Evolutionary conservation across 129 eudicot genomes (phyloP), one percentile per base, ranked within the genome.

Genomic region (Logfia minima): DNA sequence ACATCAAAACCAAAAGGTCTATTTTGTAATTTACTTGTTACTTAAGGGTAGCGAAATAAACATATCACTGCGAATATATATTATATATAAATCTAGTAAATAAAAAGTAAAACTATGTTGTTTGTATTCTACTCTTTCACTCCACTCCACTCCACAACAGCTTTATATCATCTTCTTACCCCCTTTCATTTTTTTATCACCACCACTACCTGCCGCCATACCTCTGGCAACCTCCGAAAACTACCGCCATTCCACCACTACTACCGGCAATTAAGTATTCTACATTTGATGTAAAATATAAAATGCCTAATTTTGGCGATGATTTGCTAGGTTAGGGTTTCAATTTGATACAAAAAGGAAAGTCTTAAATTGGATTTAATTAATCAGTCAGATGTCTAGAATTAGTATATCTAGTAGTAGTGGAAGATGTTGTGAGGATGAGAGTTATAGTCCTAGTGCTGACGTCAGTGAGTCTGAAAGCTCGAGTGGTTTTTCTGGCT

Each of bases 381-480:
- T 31, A 31, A 43, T 43, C 19, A 11, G 22, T 70, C 53, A 14
- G 59, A 80, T 80, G 83, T 73, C 79, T 35, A 62, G 75, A 76
- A 91, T 91, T 86, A 79, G 52, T 23, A n/a, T 79, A n/a, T 71
- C 71, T 17, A 32, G 83, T 51, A 85, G 84, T 21, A 89, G 87
- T 72, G 86, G 89, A 31, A 77, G 90, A 68, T 83, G 91, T 13
- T 83, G 89, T 60, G 96, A 88, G 48, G 83, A 79, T 70, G 84
- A 74, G 70, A 89, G 93, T 48, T 91, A 89, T 66, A 87, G 93
- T 60, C 48, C 85, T 24, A 94, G 98, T 73, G 98, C 98, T 26
- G 97, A 94, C 74, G 71, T 94, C 59, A 94, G 98, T 70, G 98
- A 89, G 76, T 94, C 98, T 4, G 98, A 93, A 75, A 88, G 87